Percentiles rank a stretch among this genome's conserved stretches.
Conservation (phyloP, 2,329 filamentous ascomycete genomes). For the Neoscytalidium dimidiatum region DNA sequence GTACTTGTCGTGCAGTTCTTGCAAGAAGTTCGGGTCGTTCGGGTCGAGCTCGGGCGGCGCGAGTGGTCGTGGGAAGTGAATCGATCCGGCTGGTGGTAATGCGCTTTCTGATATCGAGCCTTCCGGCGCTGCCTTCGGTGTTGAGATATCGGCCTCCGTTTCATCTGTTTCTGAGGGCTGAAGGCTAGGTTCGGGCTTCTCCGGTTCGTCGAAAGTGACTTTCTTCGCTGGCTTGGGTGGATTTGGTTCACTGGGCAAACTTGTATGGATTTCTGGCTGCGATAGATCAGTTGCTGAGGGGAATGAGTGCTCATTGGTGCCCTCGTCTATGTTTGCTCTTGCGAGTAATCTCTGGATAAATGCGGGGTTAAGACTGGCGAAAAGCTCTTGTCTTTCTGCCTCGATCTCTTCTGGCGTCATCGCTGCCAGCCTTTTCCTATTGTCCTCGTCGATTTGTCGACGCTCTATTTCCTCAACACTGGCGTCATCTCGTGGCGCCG, state of each 20-base stretch:
- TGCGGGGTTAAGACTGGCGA: constrained; percentile 72
- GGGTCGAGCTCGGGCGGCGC: constrained; percentile 77
- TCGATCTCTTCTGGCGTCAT: constrained; percentile 86
- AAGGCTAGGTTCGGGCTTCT: not conserved
- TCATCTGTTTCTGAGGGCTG: constrained; percentile 8
- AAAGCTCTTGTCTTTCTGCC: constrained; percentile 76
- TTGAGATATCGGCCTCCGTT: not conserved
- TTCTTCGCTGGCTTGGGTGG: constrained; percentile 30
- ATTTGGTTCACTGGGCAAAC: constrained; percentile 1
- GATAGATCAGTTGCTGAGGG: constrained; percentile 24
- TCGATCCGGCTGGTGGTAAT: constrained; percentile 27
- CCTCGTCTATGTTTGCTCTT: constrained; percentile 74
- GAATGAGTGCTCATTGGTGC: constrained; percentile 41
- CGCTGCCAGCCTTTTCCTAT: constrained; percentile 67
- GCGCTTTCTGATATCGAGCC: too few species aligned
- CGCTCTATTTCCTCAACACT: constrained; percentile 60
- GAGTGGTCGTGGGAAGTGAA: constrained; percentile 62
- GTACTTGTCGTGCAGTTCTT: constrained; percentile 86
- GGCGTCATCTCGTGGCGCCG: not conserved
- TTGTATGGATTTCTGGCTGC: not conserved
- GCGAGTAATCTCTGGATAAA: constrained; percentile 76
- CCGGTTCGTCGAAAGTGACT: constrained; percentile 32
- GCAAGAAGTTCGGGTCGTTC: constrained; percentile 77
- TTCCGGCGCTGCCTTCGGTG: not conserved
- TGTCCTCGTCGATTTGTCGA: constrained; percentile 78